Evolutionary conservation across 306 rosid species (phyloP), one percentile per base, ranked within the genome.

Genomic region (Pueraria montana): DNA sequence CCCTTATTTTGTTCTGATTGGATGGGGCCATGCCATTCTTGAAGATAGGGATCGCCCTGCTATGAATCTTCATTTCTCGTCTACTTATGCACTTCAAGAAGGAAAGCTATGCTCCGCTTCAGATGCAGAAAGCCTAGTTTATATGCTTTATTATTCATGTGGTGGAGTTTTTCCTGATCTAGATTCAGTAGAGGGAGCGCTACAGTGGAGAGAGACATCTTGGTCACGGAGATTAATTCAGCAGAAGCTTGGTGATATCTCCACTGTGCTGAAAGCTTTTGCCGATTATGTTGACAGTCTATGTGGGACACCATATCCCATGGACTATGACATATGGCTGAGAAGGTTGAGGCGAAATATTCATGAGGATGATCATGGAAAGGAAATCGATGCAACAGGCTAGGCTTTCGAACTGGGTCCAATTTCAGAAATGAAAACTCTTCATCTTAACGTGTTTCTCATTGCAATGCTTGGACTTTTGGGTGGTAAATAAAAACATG

Each of bases 31-130:
- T 82, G 98, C 98, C 14, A 91, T 96, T 89, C 94, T 96, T 59
- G 98, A 96, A 86, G 99, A 96, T 72, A 88, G 97, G 84, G 99
- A 96, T 72, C 98, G 98, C 38, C 98, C 99, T 73, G 93, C 97
- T 6, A 88, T 96, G 94, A 94, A 96, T 79, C 97, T 96, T 88
- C 96, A 93, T 87, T 96, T 89, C 84, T 96, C 99, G 2, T 96
- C 99, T 42, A 93, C 99, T 50, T 89, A 87, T 8, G 98, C 97
- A 21, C 97, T 96, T 77, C 99, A 96, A 80, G 98, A 96, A 79
- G 99, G 98, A 76, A 96, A 92, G 78, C 84, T 96, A 32, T 96
- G 99, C 82, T 93, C 99, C 0, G 98, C 99, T 64, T 96, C 99
- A 46, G 99, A 96, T 86, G 98, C 98, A 3, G 99, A 96, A 89